Base-by-base conservation (phyloP, 208 protist species). In the Trypanosoma cruzi region DNA sequence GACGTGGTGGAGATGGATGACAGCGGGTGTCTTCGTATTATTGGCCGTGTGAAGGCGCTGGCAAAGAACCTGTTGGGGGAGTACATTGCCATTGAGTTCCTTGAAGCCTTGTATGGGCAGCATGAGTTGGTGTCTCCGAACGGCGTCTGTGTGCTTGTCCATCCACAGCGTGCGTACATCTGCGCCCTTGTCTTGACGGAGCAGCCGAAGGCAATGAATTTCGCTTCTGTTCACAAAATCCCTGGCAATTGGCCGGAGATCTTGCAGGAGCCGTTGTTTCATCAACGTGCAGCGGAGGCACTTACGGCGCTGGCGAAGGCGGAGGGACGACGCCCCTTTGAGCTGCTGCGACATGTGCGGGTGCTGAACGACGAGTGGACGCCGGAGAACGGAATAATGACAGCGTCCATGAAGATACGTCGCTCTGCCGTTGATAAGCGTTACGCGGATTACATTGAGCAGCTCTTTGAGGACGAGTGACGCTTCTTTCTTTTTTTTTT, bases 351-450 rank as follows among this genome's bases (percentile, higher is more conserved):
- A 64, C 40, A 73, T 20, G 88, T 89, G 22, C 75, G 77, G 0
- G 67, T 92, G 10, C 64, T 94, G n/a, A 58, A 16, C 16, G 88
- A 94, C 34, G 88, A 94, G 75, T 96, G 91, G 91, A 94, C 88
- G 7, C 75, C 87, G 8, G 88, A 96, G 79, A 96, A 96, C 73
- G 81, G 77, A 26, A 62, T 94, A 18, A 55, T 92, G 26, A 96
- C 91, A 4, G 87, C 91, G 20, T 78, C 88, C n/a, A 62, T 81
- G 42, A 96, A 96, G 73, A 58, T 96, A 53, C 81, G 83, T n/a
- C 83, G 91, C 29, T 58, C 64, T 37, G 71, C 59, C 18, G 83
- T 96, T 31, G 85, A 92, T 22, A 68, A 82, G 65, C 69, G 82
- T 55, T 95, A 95, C 76, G 73, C 66, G 11, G 63, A 68, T 13